Evolutionary conservation across 768 basidiomycete genomes (phyloP).

Genomic region (Boletales sp.): DNA sequence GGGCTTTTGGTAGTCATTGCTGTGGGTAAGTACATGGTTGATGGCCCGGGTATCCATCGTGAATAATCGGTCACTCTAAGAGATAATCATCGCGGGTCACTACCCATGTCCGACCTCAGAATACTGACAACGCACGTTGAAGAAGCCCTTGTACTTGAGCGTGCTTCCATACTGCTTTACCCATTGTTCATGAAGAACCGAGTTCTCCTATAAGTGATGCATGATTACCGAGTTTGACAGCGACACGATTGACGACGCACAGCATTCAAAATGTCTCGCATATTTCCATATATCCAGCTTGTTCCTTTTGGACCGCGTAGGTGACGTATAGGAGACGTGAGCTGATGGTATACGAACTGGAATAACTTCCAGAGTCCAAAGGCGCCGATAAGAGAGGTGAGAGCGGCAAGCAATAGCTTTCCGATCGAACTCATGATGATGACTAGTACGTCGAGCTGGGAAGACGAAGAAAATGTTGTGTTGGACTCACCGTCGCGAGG

Average conservation of each 20-base stretch:
- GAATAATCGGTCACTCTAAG: neutral
- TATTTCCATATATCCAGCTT: neutral
- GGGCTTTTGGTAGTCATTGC: neutral
- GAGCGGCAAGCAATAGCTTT: neutral
- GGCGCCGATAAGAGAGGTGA: neutral
- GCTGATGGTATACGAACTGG: neutral
- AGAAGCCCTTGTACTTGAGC: neutral
- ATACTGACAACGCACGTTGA: too few relatives aligned
- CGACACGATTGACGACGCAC: neutral
- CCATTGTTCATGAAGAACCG: conserved; percentile 12
- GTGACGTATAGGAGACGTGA: neutral
- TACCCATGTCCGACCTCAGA: too few relatives aligned
- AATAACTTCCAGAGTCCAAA: neutral
- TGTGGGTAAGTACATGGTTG: neutral
- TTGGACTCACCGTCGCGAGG: too few relatives aligned
- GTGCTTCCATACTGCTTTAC: conserved; percentile 1
- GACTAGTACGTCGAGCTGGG: too few relatives aligned
- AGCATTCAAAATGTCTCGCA: neutral
- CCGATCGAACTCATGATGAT: neutral
- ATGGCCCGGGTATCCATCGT: conserved; percentile 4
- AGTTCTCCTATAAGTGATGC: conserved; percentile 2
- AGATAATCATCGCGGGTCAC: too few relatives aligned
- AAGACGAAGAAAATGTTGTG: too few relatives aligned
- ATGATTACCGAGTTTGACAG: neutral
- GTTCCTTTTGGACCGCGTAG: neutral